Percentiles rank a stretch among this genome's conserved stretches.
Evolutionary conservation across 805 yeast species (phyloP).

Genomic region (Ogataea trehalophila): DNA sequence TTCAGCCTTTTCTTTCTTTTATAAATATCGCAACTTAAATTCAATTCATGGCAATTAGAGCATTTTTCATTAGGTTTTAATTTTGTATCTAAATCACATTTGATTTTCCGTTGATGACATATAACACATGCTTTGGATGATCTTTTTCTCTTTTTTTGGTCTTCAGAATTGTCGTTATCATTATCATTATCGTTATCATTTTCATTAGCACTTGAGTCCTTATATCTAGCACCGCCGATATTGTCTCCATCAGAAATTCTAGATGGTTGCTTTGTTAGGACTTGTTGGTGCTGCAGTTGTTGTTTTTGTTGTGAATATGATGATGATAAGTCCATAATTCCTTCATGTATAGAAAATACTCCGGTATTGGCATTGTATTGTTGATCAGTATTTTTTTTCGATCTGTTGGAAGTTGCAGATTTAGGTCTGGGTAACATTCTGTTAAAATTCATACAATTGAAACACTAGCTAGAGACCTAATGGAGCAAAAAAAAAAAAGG

Average conservation of each 20-base stretch:
- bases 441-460: no score
- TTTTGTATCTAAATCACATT: conserved; percentile 60
- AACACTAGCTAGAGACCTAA: no score
- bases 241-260: background rate
- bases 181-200: background rate
- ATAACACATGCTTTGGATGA: conserved; percentile 69
- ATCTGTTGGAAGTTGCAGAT: no score
- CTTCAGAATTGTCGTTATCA: background rate
- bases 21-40: conserved; percentile 64
- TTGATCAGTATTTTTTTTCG: no score
- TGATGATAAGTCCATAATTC: no score
- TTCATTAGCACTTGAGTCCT: background rate
- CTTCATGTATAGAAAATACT: no score
- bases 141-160: conserved; percentile 41
- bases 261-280: no score
- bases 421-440: no score
- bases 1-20: conserved; percentile 37
- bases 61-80: conserved; percentile 56
- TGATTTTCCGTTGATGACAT: conserved; percentile 65
- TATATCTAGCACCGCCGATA: background rate
- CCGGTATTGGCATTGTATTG: no score
- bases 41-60: conserved; percentile 25
- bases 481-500: no score
- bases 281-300: no score
- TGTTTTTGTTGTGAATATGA: no score